A percentile compares a stretch with the other conserved stretches of the same genome.
Evolutionary conservation across 495 filamentous ascomycete species (phyloP).

Genomic region (Cenococcum geophilum): DNA sequence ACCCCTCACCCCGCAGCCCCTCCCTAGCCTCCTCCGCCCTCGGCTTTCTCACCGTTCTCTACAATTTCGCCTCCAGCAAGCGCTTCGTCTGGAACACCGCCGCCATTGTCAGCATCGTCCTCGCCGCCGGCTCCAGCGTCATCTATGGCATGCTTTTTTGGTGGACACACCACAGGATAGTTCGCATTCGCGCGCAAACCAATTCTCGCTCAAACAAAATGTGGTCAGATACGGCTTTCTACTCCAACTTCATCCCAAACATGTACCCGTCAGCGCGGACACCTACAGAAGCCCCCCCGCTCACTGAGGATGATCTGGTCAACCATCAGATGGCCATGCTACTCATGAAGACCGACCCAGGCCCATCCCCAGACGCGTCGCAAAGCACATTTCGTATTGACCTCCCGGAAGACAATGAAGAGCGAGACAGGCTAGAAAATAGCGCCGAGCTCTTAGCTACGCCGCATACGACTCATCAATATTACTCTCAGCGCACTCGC

Average conservation of each 20-base stretch:
- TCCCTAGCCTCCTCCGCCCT: constrained; percentile 33
- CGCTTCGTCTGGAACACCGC: constrained; percentile 32
- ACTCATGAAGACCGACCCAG: constrained; percentile 26
- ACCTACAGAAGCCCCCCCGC: constrained; percentile 10
- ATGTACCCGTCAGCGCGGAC: constrained; percentile 26
- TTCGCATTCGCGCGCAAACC: constrained; percentile 14
- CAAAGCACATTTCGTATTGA: constrained; percentile 33
- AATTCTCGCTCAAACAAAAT: constrained; percentile 8
- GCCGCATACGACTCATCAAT: constrained; percentile 7
- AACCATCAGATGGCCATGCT: constrained; percentile 39
- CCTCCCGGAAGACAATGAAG: constrained; percentile 28
- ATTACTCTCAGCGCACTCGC: constrained; percentile 11
- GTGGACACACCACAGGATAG: constrained; percentile 34
- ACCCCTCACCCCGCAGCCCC: constrained; percentile 16
- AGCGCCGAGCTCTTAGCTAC: constrained; percentile 22
- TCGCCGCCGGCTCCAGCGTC: constrained; percentile 30
- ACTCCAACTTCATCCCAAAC: constrained; percentile 35
- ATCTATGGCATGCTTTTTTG: constrained; percentile 36
- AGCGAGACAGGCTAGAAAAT: constrained; percentile 19
- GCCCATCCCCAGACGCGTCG: constrained; percentile 23
- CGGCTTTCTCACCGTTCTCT: constrained; percentile 38
- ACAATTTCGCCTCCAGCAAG: constrained; percentile 36
- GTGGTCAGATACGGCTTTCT: constrained; percentile 27
- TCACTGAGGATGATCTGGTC: constrained; percentile 38
- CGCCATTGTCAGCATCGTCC: constrained; percentile 31